Base-by-base conservation (phyloP, 2,329 filamentous ascomycete genomes). In the Claviceps sp. region DNA sequence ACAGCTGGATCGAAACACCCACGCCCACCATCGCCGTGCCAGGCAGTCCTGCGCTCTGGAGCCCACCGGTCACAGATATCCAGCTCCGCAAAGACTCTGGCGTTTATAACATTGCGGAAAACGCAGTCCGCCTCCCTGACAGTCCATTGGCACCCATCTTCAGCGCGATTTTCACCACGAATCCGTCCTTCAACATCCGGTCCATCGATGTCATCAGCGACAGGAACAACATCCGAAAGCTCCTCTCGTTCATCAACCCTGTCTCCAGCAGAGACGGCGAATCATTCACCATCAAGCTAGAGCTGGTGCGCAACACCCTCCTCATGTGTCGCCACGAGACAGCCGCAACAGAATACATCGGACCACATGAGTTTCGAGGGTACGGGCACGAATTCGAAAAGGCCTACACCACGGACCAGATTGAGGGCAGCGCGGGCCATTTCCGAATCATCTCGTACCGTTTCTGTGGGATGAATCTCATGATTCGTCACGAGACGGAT, bases 191-290 rank as follows among this genome's bases (percentile, higher is more conserved):
- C 48, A 62, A 73, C 50, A 59, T 75, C 16, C 26, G 56, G 24
- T 45, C 58, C 0, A 55, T 70, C 48, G 68, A 75, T 55, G 52
- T 76, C 13, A 62, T 76, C 20, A 71, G 67, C 3, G 72, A 75
- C 55, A 61, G 71, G 37, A 73, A 72, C 59, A 74, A 71, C 50
- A 66, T 76, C 50, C 70, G 72, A 34, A 76, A 76, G 58, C 68
- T 76, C 24, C 62, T 76, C 1, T 62, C 63, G 2, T 74, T 75
- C 54, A 54, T 74, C 49, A 60, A 68, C 40, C 64, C 64, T 0
- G 49, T 18, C 6, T 54, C 57, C 2, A 51, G 42, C 26, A 60
- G 52, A 43, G 54, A 62, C 37, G 56, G 61, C 16, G 61, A 70
- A 13, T 8, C 60, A 6, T 75, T 75, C 54, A 64, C 61, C n/a